Evolutionary conservation across 352 stramenopile genomes (phyloP), one percentile per base, ranked within the genome.

Genomic region (Globisporangium nodosum): DNA sequence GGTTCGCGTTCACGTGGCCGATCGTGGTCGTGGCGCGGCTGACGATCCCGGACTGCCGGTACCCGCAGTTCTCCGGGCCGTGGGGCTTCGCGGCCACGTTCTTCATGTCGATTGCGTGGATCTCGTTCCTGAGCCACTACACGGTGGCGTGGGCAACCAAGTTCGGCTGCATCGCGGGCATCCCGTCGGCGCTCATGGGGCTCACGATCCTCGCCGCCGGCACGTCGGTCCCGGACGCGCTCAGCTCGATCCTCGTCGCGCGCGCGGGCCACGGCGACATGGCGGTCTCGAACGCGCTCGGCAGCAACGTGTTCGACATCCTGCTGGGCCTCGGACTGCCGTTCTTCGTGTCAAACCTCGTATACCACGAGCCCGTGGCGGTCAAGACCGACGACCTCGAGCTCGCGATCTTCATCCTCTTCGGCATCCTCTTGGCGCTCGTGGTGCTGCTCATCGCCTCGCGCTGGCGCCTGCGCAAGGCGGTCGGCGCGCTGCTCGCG

Each of bases 231-330:
- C 85, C 85, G 5, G 85, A 95, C 54, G 74, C 85, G 2, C 66
- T 95, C 53, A 89, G 78, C 61, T 92, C 79, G 18, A 78, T 95
- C 21, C 70, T 90, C 18, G 80, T 95, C 15, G 84, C 84, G 0
- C 84, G 85, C n/a, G 76, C 76, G 50, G 85, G 85, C 37, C 81
- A 92, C 42, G 84, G 81, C 20, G 82, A 90, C 56, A 90, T 89
- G 70, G 85, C 85, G 27, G 81, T 95, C 39, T 88, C 81, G 27
- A 95, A 92, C 62, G 85, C 85, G 18, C 69, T 94, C 9, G 85
- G 85, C 48, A 91, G 81, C 65, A 91, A 95, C 60, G 83, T 94
- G 31, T 92, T 95, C 50, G 88, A 95, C 56, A 89, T 95, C 60
- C 54, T 90, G 21, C 68, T 95, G 18, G 85, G 85, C 8, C 64